phyloP scores from a whole-genome alignment of 192 early-diverging fungal species.

The Podila verticillata region DNA sequence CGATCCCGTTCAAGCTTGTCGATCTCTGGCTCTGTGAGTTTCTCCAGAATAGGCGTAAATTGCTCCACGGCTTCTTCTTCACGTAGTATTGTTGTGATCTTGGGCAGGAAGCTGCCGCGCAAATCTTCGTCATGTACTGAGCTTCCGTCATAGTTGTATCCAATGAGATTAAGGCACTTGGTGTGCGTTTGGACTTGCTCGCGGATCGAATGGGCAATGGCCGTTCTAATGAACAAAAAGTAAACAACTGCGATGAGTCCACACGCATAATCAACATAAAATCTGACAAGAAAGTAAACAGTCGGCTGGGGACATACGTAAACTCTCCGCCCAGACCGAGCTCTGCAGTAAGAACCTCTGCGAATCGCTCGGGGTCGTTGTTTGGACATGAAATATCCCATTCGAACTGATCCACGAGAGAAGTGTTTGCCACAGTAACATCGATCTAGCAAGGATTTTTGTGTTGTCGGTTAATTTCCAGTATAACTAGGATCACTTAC shows the following conservation, averaged over 20 bases:
- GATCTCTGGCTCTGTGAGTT: constrained; percentile 74
- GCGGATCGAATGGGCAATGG: constrained; percentile 91
- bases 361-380: constrained; percentile 89
- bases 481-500: no score
- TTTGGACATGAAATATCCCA: constrained; percentile 86
- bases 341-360: constrained; percentile 82
- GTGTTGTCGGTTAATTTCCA: no score
- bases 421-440: constrained; percentile 85
- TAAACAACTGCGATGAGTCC: no score
- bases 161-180: constrained; percentile 85
- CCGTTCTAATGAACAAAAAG: constrained; percentile 66
- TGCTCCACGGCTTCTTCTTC: constrained; percentile 58
- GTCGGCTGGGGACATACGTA: constrained; percentile 55
- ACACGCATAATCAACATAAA: not conserved
- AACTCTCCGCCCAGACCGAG: constrained; percentile 88
- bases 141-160: constrained; percentile 80
- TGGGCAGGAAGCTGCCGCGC: constrained; percentile 73
- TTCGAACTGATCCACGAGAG: constrained; percentile 92
- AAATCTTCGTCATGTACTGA: constrained; percentile 85
- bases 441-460: constrained; percentile 66
- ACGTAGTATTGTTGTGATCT: constrained; percentile 61
- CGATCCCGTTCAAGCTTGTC: constrained; percentile 87
- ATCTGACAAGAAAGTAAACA: not conserved
- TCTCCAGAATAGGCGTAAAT: constrained; percentile 71
- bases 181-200: constrained; percentile 90